Conservation (phyloP, 208 protist species). For the Lotmaria passim region DNA sequence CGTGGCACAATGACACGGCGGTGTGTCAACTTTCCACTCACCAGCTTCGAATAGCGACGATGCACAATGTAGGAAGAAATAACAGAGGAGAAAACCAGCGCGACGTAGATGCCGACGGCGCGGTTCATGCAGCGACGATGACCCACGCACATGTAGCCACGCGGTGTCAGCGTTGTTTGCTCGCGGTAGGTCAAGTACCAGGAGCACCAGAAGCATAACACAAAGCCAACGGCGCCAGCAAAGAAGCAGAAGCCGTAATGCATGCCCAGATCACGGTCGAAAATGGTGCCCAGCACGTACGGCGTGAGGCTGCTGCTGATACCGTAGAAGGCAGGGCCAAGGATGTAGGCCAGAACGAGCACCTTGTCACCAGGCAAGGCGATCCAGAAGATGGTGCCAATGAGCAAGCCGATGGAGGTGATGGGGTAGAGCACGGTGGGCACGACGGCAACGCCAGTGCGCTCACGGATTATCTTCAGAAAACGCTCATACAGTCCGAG, state of each 20-base stretch:
- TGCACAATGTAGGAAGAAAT: constrained; percentile 34
- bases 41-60: constrained; percentile 45
- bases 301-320: constrained; percentile 52
- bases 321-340: constrained; percentile 49
- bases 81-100: constrained; percentile 23
- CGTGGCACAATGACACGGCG: constrained; percentile 38
- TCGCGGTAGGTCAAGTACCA: constrained; percentile 49
- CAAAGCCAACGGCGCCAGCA: constrained; percentile 44
- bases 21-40: constrained; percentile 36
- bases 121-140: constrained; percentile 48
- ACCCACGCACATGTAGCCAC: constrained; percentile 35
- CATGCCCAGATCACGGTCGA: constrained; percentile 61
- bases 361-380: constrained; percentile 43
- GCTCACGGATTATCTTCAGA: constrained; percentile 27
- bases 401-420: constrained; percentile 36
- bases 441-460: constrained; percentile 18
- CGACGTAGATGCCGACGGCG: constrained; percentile 50
- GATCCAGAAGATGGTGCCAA: constrained; percentile 51
- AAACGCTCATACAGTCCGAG: constrained; percentile 51
- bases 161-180: constrained; percentile 27
- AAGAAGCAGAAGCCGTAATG: constrained; percentile 66
- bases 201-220: constrained; percentile 43
- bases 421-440: constrained; percentile 43
- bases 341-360: constrained; percentile 44
- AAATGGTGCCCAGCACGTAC: constrained; percentile 61